Evolutionary conservation across 1,139 yeast species (phyloP).

Genomic region (Magnusiomyces suaveolens): DNA sequence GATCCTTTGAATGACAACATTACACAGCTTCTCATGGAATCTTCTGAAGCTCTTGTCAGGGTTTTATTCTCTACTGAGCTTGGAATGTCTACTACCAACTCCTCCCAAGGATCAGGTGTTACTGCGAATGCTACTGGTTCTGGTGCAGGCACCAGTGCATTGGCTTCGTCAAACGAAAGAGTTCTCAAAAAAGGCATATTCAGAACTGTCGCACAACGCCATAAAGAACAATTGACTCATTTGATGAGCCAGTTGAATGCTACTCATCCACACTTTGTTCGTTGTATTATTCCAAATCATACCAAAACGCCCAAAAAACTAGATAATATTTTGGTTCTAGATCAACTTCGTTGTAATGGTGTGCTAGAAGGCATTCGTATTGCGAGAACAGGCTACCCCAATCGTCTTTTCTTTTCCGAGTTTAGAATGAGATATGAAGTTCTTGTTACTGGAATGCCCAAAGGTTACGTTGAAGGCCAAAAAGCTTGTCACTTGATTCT

Average conservation of each 20-base stretch:
- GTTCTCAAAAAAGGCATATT: conserved; percentile 39
- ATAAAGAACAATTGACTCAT: conserved; percentile 65
- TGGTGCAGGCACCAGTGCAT: conserved; percentile 5
- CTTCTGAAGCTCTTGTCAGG: conserved; percentile 46
- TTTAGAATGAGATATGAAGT: conserved; percentile 68
- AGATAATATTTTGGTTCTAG: conserved; percentile 68
- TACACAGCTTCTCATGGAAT: conserved; percentile 45
- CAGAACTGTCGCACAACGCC: conserved; percentile 70
- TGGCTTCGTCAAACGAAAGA: conserved; percentile 7
- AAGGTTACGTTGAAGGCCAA: conserved; percentile 37
- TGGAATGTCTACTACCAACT: conserved; percentile 18
- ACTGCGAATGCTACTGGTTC: conserved; percentile 16
- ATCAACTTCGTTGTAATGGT: conserved; percentile 92
- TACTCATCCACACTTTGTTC: conserved; percentile 93
- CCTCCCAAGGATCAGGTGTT: conserved; percentile 14
- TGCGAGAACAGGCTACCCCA: conserved; percentile 95
- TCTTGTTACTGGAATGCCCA: conserved; percentile 39
- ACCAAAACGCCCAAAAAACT: conserved; percentile 61
- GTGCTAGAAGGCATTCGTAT: conserved; percentile 96
- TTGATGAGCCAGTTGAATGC: conserved; percentile 64
- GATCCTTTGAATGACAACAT: conserved; percentile 85
- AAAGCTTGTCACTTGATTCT: conserved; percentile 64
- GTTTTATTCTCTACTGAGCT: conserved; percentile 33
- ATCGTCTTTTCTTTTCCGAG: conserved; percentile 74
- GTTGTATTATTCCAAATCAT: conserved; percentile 89